Conservation (phyloP, 768 basidiomycete species). For the Porpolomopsis calyptriformis region DNA sequence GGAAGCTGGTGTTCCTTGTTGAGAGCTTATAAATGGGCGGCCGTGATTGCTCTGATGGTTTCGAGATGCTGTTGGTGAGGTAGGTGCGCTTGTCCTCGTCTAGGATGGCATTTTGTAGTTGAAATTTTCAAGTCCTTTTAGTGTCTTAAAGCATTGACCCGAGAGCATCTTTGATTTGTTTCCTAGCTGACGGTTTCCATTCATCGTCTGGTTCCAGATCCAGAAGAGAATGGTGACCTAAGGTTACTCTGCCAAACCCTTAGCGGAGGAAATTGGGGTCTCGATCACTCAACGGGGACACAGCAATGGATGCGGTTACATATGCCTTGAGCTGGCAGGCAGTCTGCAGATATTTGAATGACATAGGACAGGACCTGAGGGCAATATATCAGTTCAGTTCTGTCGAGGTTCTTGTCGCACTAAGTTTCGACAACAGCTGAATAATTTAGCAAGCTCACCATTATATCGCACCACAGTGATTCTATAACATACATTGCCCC, state of each 20-base stretch:
- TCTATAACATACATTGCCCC: too few relatives aligned
- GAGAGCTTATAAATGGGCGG: conserved; percentile 36
- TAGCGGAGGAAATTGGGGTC: too few relatives aligned
- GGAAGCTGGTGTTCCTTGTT: conserved; percentile 40
- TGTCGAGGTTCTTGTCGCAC: too few relatives aligned
- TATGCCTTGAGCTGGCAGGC: not conserved
- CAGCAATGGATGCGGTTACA: not conserved
- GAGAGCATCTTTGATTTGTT: conserved; percentile 39
- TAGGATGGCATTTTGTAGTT: conserved; percentile 33
- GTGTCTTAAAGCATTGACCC: conserved; percentile 46
- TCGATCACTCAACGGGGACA: too few relatives aligned
- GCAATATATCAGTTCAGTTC: too few relatives aligned
- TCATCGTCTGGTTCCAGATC: conserved; percentile 41
- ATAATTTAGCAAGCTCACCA: too few relatives aligned
- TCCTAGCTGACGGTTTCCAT: conserved; percentile 39
- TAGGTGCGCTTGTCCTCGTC: conserved; percentile 22
- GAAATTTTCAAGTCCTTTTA: conserved; percentile 43
- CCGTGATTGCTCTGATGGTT: conserved; percentile 32
- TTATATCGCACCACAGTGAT: too few relatives aligned
- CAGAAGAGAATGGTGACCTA: too few relatives aligned
- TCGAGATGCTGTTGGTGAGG: conserved; percentile 30
- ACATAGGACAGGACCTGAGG: too few relatives aligned
- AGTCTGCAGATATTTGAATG: not conserved
- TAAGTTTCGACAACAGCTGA: too few relatives aligned
- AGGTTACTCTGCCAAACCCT: too few relatives aligned